Conservation (phyloP, 805 yeast genomes). For the Candida lessepsii region DNA sequence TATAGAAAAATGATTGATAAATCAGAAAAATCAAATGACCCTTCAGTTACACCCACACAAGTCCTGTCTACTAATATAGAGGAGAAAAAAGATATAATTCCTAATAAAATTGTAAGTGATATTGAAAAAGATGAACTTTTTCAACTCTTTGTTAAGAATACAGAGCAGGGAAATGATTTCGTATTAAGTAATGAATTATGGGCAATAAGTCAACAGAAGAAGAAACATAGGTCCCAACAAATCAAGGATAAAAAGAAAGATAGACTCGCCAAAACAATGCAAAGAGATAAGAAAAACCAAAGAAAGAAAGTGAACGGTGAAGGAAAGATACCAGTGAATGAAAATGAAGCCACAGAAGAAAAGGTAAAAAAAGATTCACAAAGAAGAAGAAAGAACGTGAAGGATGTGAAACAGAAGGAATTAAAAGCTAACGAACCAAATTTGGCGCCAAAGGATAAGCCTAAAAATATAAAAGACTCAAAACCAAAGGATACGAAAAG, state of each 20-base stretch:
- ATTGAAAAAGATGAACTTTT: slow-evolving; percentile 11
- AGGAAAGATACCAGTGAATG: not conserved
- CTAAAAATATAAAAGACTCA: slow-evolving; percentile 7
- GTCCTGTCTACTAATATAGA: no score
- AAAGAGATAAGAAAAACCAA: slow-evolving; percentile 3
- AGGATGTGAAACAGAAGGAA: no score
- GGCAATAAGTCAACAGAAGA: not conserved
- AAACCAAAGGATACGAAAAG: not conserved
- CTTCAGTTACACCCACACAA: no score
- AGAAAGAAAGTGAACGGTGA: slow-evolving; percentile 4
- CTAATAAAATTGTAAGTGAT: not conserved
- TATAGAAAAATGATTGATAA: slow-evolving; percentile 6
- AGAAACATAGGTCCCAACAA: slow-evolving; percentile 4
- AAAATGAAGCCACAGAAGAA: no score
- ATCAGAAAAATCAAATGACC: not conserved
- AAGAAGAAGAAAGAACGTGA: slow-evolving; percentile 5
- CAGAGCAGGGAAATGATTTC: slow-evolving; percentile 4
- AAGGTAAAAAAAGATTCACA: not conserved
- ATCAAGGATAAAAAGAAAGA: slow-evolving; percentile 3
- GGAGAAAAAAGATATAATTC: no score
- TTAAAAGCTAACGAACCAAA: no score
- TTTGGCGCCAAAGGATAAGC: no score
- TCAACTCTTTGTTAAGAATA: slow-evolving; percentile 7
- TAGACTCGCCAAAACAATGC: slow-evolving; percentile 5
- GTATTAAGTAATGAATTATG: slow-evolving; percentile 1